These are phyloP conservation scores for Podospora tetraspora DNA, from an alignment of 495 filamentous ascomycete species.

Conservation along the genomic window DNA sequence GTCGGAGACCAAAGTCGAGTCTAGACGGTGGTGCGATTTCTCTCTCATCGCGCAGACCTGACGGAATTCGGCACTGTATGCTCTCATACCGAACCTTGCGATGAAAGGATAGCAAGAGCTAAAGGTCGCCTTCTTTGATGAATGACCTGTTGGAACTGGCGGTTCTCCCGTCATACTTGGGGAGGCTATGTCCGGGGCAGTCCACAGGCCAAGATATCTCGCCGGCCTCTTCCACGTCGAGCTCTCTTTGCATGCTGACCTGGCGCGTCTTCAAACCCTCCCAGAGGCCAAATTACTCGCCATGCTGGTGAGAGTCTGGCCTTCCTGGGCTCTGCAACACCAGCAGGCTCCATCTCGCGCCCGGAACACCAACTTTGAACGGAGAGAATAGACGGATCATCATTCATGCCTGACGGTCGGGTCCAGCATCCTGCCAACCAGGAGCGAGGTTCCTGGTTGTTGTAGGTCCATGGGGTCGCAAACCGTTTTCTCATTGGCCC, in stretches of 20 bases:
- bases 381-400: not conserved
- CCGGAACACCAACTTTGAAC: no score
- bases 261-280: not conserved
- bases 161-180: no score
- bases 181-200: no score
- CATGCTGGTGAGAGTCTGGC: not conserved
- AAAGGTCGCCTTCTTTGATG: no score
- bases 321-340: no score
- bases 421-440: not conserved
- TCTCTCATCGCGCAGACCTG: not conserved
- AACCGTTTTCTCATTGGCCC: not conserved
- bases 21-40: not conserved
- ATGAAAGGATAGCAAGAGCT: not conserved
- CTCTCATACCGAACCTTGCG: not conserved
- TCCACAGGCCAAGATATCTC: no score
- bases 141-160: no score
- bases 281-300: not conserved
- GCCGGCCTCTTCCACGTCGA: no score
- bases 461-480: not conserved
- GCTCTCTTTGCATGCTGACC: no score
- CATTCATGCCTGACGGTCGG: not conserved
- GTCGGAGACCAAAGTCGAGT: not conserved
- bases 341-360: no score
- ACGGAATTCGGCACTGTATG: not conserved
- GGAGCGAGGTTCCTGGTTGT: not conserved